Evolutionary conservation across 2,329 filamentous ascomycete genomes (phyloP).

Genomic region (Beauveria caledonica): DNA sequence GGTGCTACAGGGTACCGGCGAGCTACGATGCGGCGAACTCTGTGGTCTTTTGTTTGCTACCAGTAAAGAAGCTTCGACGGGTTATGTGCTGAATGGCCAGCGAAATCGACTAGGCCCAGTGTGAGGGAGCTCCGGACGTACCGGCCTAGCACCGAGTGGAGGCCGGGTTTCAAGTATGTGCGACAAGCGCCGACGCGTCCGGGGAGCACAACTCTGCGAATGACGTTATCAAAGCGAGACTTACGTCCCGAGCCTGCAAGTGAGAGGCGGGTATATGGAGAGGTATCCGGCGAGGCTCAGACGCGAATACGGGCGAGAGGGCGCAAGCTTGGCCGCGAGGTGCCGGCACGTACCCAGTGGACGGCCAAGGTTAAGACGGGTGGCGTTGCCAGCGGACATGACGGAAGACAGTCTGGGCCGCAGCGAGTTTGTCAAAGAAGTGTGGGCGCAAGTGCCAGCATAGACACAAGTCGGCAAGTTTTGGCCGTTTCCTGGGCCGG

Average conservation of each 20-base stretch:
- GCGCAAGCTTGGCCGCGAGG: too few relatives aligned
- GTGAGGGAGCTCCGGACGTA: neutral
- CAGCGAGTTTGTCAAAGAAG: too few relatives aligned
- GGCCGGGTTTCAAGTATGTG: neutral
- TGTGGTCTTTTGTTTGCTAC: neutral
- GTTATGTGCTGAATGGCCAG: neutral
- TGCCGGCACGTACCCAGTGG: too few relatives aligned
- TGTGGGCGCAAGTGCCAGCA: too few relatives aligned
- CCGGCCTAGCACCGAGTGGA: constrained; percentile 1
- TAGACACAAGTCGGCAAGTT: too few relatives aligned
- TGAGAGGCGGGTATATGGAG: neutral
- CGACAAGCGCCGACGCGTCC: neutral
- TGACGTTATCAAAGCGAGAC: neutral
- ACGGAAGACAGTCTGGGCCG: too few relatives aligned
- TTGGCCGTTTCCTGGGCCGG: neutral
- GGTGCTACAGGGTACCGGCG: too few relatives aligned
- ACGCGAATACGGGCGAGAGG: neutral
- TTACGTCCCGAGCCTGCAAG: neutral
- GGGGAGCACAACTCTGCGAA: neutral
- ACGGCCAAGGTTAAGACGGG: too few relatives aligned
- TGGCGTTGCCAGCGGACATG: too few relatives aligned
- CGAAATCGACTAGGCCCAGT: too few relatives aligned
- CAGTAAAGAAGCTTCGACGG: neutral
- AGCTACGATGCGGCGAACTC: too few relatives aligned
- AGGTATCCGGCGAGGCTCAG: neutral